These are phyloP conservation scores for Telopea speciosissima DNA, from an alignment of 177 flowering plant genomes.

Conservation along the genomic window DNA sequence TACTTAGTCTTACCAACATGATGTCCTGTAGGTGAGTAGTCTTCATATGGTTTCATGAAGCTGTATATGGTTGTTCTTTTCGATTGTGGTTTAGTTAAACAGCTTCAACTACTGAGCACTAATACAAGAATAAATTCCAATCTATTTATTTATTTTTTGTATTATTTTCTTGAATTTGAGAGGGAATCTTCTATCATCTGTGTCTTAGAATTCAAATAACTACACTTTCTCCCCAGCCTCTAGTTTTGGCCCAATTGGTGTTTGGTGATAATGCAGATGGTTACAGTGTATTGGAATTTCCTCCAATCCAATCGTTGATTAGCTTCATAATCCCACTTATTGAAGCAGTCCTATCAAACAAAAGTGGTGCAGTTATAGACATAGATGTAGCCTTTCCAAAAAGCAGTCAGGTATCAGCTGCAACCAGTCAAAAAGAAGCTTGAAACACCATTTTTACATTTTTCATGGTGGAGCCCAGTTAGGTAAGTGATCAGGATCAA, in stretches of 20 bases:
- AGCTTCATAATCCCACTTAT: not conserved
- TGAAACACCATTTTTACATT: not conserved
- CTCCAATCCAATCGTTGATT: not conserved
- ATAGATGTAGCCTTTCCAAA: not conserved
- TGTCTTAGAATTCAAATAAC: too few species aligned
- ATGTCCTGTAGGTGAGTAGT: not conserved
- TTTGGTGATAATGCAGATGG: not conserved
- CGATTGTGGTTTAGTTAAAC: constrained; percentile 7
- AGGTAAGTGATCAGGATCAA: not conserved
- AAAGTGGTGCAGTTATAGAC: not conserved
- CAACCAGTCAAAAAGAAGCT: not conserved
- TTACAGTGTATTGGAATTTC: not conserved
- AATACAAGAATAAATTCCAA: not conserved
- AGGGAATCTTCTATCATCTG: constrained; percentile 29
- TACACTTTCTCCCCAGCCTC: not conserved
- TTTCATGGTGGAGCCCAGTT: not conserved
- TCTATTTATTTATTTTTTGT: constrained; percentile 1
- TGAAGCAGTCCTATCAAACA: not conserved
- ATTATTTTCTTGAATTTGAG: constrained; percentile 2
- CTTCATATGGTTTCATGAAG: not conserved
- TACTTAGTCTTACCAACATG: constrained; percentile 4
- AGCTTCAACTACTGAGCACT: constrained; percentile 19
- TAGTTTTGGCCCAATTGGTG: not conserved
- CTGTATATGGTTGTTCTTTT: not conserved
- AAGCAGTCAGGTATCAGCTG: not conserved